Evolutionary conservation across 2,329 filamentous ascomycete genomes (phyloP).

Genomic region (Ophiostoma populinum): DNA sequence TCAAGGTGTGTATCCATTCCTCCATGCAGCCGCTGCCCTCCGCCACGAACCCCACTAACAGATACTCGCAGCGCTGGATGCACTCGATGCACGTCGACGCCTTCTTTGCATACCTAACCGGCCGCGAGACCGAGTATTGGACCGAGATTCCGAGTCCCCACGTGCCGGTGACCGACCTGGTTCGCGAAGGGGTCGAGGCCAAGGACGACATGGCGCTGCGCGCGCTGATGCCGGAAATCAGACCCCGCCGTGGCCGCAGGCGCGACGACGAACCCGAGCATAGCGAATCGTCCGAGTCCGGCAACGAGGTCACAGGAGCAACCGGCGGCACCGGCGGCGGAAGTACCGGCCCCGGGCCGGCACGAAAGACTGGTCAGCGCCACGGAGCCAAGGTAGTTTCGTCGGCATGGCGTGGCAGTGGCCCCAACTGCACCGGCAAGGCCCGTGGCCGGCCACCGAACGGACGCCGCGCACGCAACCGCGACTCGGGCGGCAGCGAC

Average conservation of each 20-base stretch:
- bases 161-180: slow-evolving; percentile 43
- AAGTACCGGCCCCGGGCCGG: no score
- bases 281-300: no score
- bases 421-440: slow-evolving; percentile 47
- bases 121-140: slow-evolving; percentile 65
- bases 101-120: slow-evolving; percentile 80
- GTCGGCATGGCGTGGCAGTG: slow-evolving; percentile 67
- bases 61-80: slow-evolving; percentile 63
- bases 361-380: no score
- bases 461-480: slow-evolving; percentile 42
- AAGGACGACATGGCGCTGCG: slow-evolving; percentile 82
- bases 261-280: slow-evolving; percentile 35
- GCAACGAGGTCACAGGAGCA: no score
- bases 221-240: slow-evolving; percentile 63
- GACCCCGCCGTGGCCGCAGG: slow-evolving; percentile 43
- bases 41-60: slow-evolving; percentile 2
- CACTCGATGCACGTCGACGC: slow-evolving; percentile 89
- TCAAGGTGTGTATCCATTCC: slow-evolving; percentile 45
- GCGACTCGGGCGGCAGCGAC: no score
- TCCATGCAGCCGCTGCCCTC: no score
- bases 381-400: slow-evolving; percentile 76
- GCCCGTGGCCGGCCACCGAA: slow-evolving; percentile 65
- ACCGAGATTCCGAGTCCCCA: slow-evolving; percentile 51
- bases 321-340: no score
- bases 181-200: slow-evolving; percentile 63